phyloP scores from a whole-genome alignment of 1,284 basidiomycete species.

The Ganoderma lucidum region DNA sequence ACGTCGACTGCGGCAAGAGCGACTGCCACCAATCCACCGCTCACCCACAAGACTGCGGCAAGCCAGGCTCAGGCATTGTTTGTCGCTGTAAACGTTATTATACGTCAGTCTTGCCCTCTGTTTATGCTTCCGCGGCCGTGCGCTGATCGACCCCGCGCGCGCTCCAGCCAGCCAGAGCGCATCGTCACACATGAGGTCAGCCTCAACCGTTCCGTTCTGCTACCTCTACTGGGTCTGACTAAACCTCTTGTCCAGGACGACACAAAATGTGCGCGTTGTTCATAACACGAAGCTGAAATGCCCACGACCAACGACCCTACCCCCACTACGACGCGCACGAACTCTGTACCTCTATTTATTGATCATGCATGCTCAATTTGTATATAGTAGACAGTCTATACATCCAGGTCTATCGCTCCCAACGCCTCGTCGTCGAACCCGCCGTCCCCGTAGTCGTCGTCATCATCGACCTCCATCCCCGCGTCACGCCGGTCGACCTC shows the following conservation, averaged over 20 bases:
- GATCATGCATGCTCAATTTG: constrained; percentile 21
- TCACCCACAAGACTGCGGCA: constrained; percentile 58
- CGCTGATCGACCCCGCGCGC: constrained; percentile 13
- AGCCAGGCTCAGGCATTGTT: constrained; percentile 45
- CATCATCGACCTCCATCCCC: constrained; percentile 41
- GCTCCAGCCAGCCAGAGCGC: constrained; percentile 43
- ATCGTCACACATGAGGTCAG: constrained; percentile 40
- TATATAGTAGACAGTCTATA: constrained; percentile 37
- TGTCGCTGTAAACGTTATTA: constrained; percentile 73
- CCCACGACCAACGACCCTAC: neutral
- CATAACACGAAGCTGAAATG: constrained; percentile 8
- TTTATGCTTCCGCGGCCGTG: neutral
- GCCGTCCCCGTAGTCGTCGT: constrained; percentile 70
- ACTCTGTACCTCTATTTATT: constrained; percentile 17
- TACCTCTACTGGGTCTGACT: neutral
- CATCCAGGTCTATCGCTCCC: constrained; percentile 62
- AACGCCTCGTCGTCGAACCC: constrained; percentile 77
- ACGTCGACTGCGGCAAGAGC: constrained; percentile 60
- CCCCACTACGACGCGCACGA: constrained; percentile 17
- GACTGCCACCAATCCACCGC: constrained; percentile 55
- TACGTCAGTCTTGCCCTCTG: constrained; percentile 46
- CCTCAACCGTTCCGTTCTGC: neutral
- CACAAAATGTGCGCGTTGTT: constrained; percentile 29
- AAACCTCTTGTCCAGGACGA: constrained; percentile 8
- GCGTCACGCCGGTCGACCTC: constrained; percentile 51